Conservation (phyloP, 108 stramenopile species). For the Aurantiochytrium sp. region DNA sequence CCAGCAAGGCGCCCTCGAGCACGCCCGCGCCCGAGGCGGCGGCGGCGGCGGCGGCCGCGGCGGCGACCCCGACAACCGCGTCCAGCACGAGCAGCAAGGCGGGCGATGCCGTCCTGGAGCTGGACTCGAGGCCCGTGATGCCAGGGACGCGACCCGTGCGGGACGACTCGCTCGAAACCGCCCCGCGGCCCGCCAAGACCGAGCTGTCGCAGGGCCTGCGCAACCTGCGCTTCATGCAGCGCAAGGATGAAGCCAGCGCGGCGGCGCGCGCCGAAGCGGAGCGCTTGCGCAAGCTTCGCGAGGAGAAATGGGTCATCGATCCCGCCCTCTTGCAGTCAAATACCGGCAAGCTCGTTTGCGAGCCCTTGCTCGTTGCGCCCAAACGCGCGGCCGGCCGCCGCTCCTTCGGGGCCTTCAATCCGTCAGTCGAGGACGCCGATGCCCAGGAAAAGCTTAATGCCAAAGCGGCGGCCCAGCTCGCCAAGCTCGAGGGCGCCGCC, state of each 20-base stretch:
- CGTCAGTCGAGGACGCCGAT: background rate
- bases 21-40: too few species aligned
- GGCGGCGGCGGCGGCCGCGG: too few species aligned
- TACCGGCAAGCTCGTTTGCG: conserved; percentile 7
- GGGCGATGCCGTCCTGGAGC: background rate
- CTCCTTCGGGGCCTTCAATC: conserved; percentile 11
- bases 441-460: background rate
- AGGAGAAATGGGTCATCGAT: conserved; percentile 21
- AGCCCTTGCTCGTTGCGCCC: background rate
- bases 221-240: background rate
- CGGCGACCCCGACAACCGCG: too few species aligned
- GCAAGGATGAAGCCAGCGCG: background rate
- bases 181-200: background rate
- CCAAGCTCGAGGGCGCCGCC: background rate
- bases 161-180: too few species aligned
- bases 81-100: too few species aligned
- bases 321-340: background rate
- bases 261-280: background rate
- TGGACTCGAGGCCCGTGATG: background rate
- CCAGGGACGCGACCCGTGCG: background rate
- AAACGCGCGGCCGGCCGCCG: background rate
- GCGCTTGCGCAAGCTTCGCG: background rate
- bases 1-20: too few species aligned
- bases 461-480: background rate
- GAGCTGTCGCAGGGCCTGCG: background rate